phyloP scores from a whole-genome alignment of 805 yeast genomes.

The Candida palmyrensis region DNA sequence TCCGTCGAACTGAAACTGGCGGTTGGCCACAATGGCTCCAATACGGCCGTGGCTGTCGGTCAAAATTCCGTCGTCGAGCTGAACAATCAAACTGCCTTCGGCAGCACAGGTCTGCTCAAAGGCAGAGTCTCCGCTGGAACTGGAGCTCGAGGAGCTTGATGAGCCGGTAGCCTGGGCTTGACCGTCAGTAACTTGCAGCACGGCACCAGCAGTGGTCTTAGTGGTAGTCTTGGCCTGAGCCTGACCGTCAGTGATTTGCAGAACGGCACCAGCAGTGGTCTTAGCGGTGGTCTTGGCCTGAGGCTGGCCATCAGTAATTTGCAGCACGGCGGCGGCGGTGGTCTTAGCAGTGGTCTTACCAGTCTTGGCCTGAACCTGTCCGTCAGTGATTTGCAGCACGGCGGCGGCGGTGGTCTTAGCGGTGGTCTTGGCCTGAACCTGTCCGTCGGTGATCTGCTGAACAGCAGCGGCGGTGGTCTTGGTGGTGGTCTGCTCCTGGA shows the following conservation, averaged over 20 bases:
- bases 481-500: constrained; percentile 21
- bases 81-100: constrained; percentile 49
- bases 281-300: constrained; percentile 11
- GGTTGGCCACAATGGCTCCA: constrained; percentile 76
- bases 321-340: constrained; percentile 34
- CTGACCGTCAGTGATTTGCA: constrained; percentile 33
- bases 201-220: constrained; percentile 23
- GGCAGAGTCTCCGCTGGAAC: constrained; percentile 18
- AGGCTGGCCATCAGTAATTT: constrained; percentile 40
- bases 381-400: constrained; percentile 25
- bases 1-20: constrained; percentile 74
- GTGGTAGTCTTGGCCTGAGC: constrained; percentile 24
- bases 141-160: constrained; percentile 12
- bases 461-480: constrained; percentile 16
- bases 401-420: constrained; percentile 15
- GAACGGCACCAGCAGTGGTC: constrained; percentile 11
- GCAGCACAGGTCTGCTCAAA: constrained; percentile 38
- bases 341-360: constrained; percentile 25
- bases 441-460: constrained; percentile 33
- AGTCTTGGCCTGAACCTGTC: constrained; percentile 27
- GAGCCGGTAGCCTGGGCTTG: constrained; percentile 35
- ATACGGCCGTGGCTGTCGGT: constrained; percentile 60
- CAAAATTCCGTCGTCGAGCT: constrained; percentile 46
- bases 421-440: constrained; percentile 18
- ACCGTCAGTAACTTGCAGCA: constrained; percentile 1